Evolutionary conservation across 2,329 filamentous ascomycete species (phyloP), one percentile per base, ranked within the genome.

Genomic region (Neophaeococcomyces mojaviensis): DNA sequence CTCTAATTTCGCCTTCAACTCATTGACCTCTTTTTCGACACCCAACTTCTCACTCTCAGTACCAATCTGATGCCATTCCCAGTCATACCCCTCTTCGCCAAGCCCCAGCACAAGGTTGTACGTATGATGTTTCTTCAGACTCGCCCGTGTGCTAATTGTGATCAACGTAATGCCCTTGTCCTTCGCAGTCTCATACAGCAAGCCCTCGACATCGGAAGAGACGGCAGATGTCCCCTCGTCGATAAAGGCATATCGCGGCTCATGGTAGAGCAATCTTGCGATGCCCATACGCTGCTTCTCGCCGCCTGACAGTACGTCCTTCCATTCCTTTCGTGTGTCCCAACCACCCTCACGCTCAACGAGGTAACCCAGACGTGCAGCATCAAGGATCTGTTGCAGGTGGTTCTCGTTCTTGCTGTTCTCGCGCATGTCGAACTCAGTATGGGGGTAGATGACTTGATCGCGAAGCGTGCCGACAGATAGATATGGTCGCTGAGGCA

Each of bases 291-390:
- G 76, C 69, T 98, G 92, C 70, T 98, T 98, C 73, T 98, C 92
- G 10, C 92, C 92, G 32, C 92, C 92, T 54, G 84, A 90, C n/a
- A 98, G 74, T 3, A 98, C 88, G 57, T 97, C 90, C 68, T 97
- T 96, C 92, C 92, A 98, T 62, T 95, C 89, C 67, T 98, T 97
- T 47, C 88, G 79, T 3, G 88, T 92, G 61, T 98, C 88, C 88
- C 88, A 97, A 12, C 92, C 92, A 32, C 92, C 92, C 71, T 98
- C 92, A 13, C 92, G 81, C 39, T 89, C 81, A 1, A 88, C 86
- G 1, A 98, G 76, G 64, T 98, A 97, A 3, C 88, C 90, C 0
- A 98, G 74, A 47, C 80, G 80, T 0, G 89, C 89, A 42, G 86
- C 84, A 47, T 95, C 86, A 3, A 98, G 76, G 2, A 94, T 79